These are phyloP conservation scores for Botrytis galanthina DNA, from an alignment of 2,329 filamentous ascomycete species.

Conservation along the genomic window DNA sequence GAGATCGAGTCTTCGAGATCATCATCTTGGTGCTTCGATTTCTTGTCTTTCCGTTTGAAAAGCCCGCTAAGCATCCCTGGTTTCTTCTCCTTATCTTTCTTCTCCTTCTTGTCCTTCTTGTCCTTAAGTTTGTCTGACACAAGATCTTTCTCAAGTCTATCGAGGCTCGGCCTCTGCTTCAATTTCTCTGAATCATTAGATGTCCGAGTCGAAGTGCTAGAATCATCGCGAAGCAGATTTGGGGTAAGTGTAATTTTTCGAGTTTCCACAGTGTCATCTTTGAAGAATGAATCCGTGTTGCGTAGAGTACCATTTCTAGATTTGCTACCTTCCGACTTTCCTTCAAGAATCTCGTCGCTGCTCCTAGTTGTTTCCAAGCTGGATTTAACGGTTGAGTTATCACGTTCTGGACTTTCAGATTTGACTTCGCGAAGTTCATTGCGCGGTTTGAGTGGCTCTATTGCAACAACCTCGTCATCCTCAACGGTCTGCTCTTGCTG, in stretches of 20 bases:
- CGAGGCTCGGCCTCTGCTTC: slow-evolving; percentile 66
- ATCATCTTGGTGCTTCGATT: slow-evolving; percentile 51
- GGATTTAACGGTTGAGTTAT: slow-evolving; percentile 26
- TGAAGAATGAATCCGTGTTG: slow-evolving; percentile 96
- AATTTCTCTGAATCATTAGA: slow-evolving; percentile 48
- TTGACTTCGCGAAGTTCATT: slow-evolving; percentile 39
- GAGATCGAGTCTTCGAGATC: slow-evolving; percentile 43
- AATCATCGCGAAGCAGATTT: slow-evolving; percentile 83
- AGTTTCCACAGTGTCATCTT: slow-evolving; percentile 90
- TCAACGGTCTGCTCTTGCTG: slow-evolving; percentile 44
- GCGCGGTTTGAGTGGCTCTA: slow-evolving; percentile 44
- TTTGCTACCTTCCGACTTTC: slow-evolving; percentile 54
- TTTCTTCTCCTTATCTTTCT: slow-evolving; percentile 52
- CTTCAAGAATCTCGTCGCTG: slow-evolving; percentile 67
- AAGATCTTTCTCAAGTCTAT: slow-evolving; percentile 69
- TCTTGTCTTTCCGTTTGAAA: slow-evolving; percentile 48
- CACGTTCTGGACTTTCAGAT: slow-evolving; percentile 30
- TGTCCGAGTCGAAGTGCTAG: slow-evolving; percentile 42
- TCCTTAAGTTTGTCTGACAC: slow-evolving; percentile 67
- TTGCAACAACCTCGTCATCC: slow-evolving; percentile 37
- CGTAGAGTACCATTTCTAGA: slow-evolving; percentile 83
- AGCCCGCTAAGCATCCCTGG: slow-evolving; percentile 65
- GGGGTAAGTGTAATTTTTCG: slow-evolving; percentile 97
- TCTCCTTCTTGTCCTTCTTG: slow-evolving; percentile 61
- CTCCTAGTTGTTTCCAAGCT: slow-evolving; percentile 45